Conservation (phyloP, 352 stramenopile genomes). For the Phytophthora lateralis region DNA sequence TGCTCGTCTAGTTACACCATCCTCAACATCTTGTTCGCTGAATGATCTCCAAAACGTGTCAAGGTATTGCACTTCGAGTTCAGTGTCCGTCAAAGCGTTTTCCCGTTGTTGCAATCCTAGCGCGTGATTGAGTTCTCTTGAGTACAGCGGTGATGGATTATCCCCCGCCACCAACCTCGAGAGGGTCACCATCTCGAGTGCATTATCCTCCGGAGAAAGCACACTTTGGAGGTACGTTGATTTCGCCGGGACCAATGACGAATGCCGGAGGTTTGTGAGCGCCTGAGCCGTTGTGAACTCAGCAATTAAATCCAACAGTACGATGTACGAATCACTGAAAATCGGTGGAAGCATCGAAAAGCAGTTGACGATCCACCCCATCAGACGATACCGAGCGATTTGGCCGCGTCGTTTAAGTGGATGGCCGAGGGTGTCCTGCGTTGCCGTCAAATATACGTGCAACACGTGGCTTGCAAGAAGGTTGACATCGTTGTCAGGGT, state of each 20-base stretch:
- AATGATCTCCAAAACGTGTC: conserved; percentile 72
- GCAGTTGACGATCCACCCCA: conserved; percentile 80
- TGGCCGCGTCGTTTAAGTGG: conserved; percentile 83
- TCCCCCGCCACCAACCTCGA: conserved; percentile 67
- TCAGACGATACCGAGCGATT: conserved; percentile 76
- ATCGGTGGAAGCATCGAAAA: conserved; percentile 76
- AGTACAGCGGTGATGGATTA: conserved; percentile 66
- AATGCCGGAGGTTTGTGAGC: conserved; percentile 73
- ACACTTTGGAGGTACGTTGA: conserved; percentile 74
- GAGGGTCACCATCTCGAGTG: conserved; percentile 64
- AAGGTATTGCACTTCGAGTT: conserved; percentile 85
- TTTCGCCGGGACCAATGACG: conserved; percentile 51
- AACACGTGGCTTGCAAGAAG: conserved; percentile 75
- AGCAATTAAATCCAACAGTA: conserved; percentile 76
- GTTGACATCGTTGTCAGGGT: conserved; percentile 49
- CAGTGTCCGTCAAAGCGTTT: conserved; percentile 80
- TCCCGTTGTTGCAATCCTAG: conserved; percentile 70
- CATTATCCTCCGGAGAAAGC: conserved; percentile 56
- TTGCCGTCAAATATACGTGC: conserved; percentile 67
- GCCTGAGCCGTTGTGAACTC: conserved; percentile 82
- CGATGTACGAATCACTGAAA: conserved; percentile 85
- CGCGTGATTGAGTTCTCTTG: conserved; percentile 79
- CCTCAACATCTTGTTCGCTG: conserved; percentile 35
- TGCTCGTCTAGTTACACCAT: conserved; percentile 38
- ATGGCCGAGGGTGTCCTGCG: conserved; percentile 64